Evolutionary conservation across 495 filamentous ascomycete genomes (phyloP).

Genomic region (Penicillium roqueforti): DNA sequence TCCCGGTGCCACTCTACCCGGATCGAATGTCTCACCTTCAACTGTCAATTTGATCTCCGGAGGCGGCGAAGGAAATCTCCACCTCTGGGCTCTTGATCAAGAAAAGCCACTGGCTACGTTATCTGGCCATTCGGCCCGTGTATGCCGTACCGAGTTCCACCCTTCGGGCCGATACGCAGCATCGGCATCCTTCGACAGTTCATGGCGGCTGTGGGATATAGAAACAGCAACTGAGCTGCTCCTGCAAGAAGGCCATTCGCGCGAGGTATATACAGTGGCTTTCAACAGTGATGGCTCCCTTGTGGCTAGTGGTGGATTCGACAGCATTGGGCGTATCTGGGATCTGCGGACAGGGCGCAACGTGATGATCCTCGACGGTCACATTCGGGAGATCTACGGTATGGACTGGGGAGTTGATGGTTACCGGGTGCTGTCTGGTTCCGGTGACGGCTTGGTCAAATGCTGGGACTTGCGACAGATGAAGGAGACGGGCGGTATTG

Average conservation of each 20-base stretch:
- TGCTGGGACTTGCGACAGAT: conserved; percentile 96
- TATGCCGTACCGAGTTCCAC: conserved; percentile 91
- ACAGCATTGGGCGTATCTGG: conserved; percentile 95
- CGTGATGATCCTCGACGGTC: conserved; percentile 92
- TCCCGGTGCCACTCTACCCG: conserved; percentile 73
- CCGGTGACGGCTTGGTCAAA: conserved; percentile 93
- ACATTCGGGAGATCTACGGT: conserved; percentile 88
- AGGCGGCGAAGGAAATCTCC: conserved; percentile 82
- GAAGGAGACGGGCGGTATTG: conserved; percentile 73
- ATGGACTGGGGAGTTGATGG: conserved; percentile 91
- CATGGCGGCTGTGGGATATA: conserved; percentile 96
- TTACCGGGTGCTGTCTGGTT: conserved; percentile 80
- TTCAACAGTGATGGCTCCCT: conserved; percentile 91
- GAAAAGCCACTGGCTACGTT: conserved; percentile 81
- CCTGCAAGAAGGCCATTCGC: conserved; percentile 90
- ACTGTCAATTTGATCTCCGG: conserved; percentile 84
- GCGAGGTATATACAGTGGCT: conserved; percentile 81
- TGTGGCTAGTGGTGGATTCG: conserved; percentile 81
- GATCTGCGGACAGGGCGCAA: conserved; percentile 91
- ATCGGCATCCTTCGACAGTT: conserved; percentile 92
- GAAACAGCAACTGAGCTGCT: conserved; percentile 77
- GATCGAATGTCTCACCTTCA: conserved; percentile 62
- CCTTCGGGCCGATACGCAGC: conserved; percentile 87
- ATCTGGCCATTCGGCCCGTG: conserved; percentile 78
- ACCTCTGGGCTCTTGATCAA: conserved; percentile 84